A percentile compares a stretch with the other conserved stretches of the same genome.
phyloP scores from a whole-genome alignment of 495 filamentous ascomycete genomes.

The Neurospora sp. region DNA sequence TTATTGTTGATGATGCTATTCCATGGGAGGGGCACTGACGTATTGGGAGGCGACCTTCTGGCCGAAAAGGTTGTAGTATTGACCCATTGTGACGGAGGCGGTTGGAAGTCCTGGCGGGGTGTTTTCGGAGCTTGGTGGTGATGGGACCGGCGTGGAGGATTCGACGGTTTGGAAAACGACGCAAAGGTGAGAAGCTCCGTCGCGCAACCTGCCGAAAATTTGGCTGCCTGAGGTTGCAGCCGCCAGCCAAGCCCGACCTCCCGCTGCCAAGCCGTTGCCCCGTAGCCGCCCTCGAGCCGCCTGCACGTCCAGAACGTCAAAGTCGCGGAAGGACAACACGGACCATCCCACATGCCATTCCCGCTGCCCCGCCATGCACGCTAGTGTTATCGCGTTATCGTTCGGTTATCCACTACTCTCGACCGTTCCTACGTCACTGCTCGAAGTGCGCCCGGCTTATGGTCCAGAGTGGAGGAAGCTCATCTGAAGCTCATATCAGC shows the following conservation, averaged over 20 bases:
- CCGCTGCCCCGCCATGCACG: neutral
- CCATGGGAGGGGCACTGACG: conserved; percentile 48
- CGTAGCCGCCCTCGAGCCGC: neutral
- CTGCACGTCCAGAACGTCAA: neutral
- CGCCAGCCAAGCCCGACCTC: neutral
- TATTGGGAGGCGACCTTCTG: conserved; percentile 87
- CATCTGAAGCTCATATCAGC: neutral
- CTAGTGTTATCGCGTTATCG: neutral
- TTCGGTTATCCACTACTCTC: neutral
- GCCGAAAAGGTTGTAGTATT: conserved; percentile 76
- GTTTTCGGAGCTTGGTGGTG: conserved; percentile 9
- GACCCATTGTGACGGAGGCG: conserved; percentile 62
- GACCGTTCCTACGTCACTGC: neutral
- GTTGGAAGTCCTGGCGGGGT: conserved; percentile 22
- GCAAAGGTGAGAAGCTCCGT: conserved; percentile 14
- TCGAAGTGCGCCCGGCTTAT: neutral
- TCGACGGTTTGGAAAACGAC: conserved; percentile 19
- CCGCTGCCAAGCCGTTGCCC: neutral
- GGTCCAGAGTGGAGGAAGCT: neutral
- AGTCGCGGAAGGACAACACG: neutral
- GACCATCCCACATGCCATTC: neutral
- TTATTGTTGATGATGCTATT: neutral
- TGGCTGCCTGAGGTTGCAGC: neutral
- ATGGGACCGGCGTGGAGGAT: conserved; percentile 10
- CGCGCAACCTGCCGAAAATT: neutral